Evolutionary conservation across 164 flowering plant genomes (phyloP), one percentile per base, ranked within the genome.

Genomic region (Umbilicus rupestris): DNA sequence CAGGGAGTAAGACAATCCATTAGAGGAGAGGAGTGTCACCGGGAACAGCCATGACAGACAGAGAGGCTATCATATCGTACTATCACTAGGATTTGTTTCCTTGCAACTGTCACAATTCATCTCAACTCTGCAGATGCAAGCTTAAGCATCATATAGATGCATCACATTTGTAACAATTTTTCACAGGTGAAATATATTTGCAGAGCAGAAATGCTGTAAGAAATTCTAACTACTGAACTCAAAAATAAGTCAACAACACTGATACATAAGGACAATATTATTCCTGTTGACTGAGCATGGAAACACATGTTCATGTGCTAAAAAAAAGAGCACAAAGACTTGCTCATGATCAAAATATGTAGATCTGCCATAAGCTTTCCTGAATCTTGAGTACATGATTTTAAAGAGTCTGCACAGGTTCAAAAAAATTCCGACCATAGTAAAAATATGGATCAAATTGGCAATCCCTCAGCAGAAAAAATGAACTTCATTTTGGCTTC

Each of bases 1-100:
- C 26, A 77, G 63, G 73, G 98, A 92, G 75, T 92, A 77, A 88
- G 66, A 37, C 62, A 72, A n/a, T 60, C 22, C 33, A 55, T 55
- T 55, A 55, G 60, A 55, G 60, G 28, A 28, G 19, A 55, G 7
- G 0, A n/a, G n/a, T n/a, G 7, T 55, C 33, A 55, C 19, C 28
- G 60, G 14, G 29, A 52, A 52, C 30, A 26, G 26, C 33, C 29
- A 2, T 29, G 19, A 55, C 33, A 24, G 60, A n/a, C n/a, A n/a
- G n/a, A n/a, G n/a, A 55, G 60, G 60, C 60, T 55, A 14, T 55
- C 60, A 55, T 55, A n/a, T n/a, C n/a, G n/a, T 28, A 71, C 73
- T 85, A 87, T 96, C 97, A 39, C 44, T 9, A 0, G 2, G 16
- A 41, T 41, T 41, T 41, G 44, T 41, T 9, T 14, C 44, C 2